Evolutionary conservation across 1,284 basidiomycete genomes (phyloP), one percentile per base, ranked within the genome.

Genomic region (Leccinum solheimii): DNA sequence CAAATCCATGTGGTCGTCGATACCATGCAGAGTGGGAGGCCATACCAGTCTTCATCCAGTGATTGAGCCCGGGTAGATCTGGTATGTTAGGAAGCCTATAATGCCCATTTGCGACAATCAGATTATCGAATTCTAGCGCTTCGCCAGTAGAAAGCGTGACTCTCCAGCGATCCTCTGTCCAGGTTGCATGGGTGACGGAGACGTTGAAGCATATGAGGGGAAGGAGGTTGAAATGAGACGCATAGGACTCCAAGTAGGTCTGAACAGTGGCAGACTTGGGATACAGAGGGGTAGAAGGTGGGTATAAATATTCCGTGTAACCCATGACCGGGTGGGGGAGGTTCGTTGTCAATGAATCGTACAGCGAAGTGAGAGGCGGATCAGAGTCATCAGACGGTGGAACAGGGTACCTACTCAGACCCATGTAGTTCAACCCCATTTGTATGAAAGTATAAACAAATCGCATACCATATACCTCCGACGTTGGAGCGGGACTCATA

Each of bases 271-370:
- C 63, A 2, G 88, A 88, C 3, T 66, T 67, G 0, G 90, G 90
- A 71, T 83, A 92, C 21, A 92, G 76, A 1, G 85, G 81, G 0
- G 90, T 92, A 3, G 81, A 84, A 0, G 88, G 86, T 0, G 88
- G 87, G 66, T 91, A 92, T 1, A 79, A 71, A 68, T 83, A 85
- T 57, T 81, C 81, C 1, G 80, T 77, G 64, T 79, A 92, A 10
- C 81, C 82, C 91, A 93, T 92, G 52, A 87, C 63, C 0, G 87
- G 87, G 67, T 92, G 88, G 0, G 91, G 88, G 3, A 92, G 72
- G 67, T 92, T 93, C 1, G 91, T 87, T 21, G 86, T 86, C 19
- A 93, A 76, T 1, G 87, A 87, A 66, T 92, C 88, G 67, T 93
- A 92, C 19, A 91, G 67, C 0, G 91, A 84, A 0, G 89, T 87